phyloP scores from a whole-genome alignment of 768 basidiomycete species.

The Termitomyces sp. region DNA sequence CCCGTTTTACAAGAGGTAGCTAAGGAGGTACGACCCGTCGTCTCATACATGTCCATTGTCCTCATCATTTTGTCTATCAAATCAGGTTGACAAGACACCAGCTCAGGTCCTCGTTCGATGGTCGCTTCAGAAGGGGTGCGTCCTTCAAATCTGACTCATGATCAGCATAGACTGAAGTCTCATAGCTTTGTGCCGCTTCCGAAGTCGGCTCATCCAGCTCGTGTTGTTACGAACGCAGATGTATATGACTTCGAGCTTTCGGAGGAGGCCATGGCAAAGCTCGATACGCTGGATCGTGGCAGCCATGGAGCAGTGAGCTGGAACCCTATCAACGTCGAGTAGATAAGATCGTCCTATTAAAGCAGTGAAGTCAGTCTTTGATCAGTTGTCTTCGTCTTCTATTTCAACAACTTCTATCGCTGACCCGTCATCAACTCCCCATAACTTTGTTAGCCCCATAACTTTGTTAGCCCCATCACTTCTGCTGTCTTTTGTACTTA shows the following conservation, averaged over 20 bases:
- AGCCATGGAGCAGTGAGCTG: conserved; percentile 69
- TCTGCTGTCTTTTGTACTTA: too few species aligned
- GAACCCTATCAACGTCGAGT: conserved; percentile 71
- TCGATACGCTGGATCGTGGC: conserved; percentile 70
- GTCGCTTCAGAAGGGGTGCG: conserved; percentile 81
- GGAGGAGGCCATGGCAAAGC: conserved; percentile 52
- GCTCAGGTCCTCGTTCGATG: conserved; percentile 84
- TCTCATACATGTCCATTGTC: not conserved
- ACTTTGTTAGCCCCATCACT: too few species aligned
- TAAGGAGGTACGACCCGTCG: conserved; percentile 40
- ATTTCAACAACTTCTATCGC: too few species aligned
- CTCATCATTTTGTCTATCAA: not conserved
- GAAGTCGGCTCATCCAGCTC: conserved; percentile 62
- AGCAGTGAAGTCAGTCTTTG: not conserved
- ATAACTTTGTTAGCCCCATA: too few species aligned
- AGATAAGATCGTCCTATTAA: not conserved
- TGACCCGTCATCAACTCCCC: too few species aligned
- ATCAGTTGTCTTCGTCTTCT: not conserved
- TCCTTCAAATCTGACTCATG: not conserved
- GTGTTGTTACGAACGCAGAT: conserved; percentile 68
- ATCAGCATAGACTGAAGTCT: not conserved
- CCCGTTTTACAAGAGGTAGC: conserved; percentile 47
- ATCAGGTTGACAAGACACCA: conserved; percentile 48
- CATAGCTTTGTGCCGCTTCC: conserved; percentile 76
- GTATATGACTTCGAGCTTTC: conserved; percentile 72